A percentile compares a stretch with the other conserved stretches of the same genome.
These are phyloP conservation scores for Lipomyces japonicus DNA, from an alignment of 805 yeast genomes.

Conservation along the genomic window DNA sequence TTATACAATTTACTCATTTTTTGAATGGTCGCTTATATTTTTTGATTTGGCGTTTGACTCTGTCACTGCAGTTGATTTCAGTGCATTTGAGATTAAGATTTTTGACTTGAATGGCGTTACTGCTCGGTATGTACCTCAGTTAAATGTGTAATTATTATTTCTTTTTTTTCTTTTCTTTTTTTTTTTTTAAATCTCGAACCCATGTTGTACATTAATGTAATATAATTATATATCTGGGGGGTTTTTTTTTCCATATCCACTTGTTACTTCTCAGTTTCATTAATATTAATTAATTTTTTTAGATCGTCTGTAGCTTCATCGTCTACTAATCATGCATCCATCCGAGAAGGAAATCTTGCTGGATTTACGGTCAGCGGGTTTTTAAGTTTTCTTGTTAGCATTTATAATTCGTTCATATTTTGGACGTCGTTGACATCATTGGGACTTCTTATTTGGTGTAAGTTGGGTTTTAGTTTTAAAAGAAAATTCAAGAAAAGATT, in stretches of 20 bases:
- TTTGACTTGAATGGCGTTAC: constrained; percentile 35
- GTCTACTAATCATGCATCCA: not conserved
- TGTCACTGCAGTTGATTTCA: constrained; percentile 68
- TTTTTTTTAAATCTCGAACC: not conserved
- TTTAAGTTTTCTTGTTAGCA: constrained; percentile 35
- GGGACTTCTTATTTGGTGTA: constrained; percentile 80
- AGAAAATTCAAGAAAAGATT: not conserved
- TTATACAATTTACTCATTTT: constrained; percentile 87
- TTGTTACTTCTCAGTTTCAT: too few species aligned
- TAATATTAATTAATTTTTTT: too few species aligned
- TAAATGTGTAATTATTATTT: constrained; percentile 11
- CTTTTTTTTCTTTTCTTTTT: not conserved
- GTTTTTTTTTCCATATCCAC: too few species aligned
- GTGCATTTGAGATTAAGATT: constrained; percentile 50
- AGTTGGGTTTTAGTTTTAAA: not conserved
- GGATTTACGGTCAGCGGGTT: constrained; percentile 27
- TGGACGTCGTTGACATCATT: constrained; percentile 84
- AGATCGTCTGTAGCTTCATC: not conserved
- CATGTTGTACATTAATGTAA: constrained; percentile 9
- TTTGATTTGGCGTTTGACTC: constrained; percentile 84
- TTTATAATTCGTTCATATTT: constrained; percentile 61
- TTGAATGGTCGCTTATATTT: constrained; percentile 86
- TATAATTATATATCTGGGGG: not conserved
- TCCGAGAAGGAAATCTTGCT: constrained; percentile 10
- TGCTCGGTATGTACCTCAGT: constrained; percentile 28